Conservation (phyloP, 306 rosid genomes). For the Corylus avellana region DNA sequence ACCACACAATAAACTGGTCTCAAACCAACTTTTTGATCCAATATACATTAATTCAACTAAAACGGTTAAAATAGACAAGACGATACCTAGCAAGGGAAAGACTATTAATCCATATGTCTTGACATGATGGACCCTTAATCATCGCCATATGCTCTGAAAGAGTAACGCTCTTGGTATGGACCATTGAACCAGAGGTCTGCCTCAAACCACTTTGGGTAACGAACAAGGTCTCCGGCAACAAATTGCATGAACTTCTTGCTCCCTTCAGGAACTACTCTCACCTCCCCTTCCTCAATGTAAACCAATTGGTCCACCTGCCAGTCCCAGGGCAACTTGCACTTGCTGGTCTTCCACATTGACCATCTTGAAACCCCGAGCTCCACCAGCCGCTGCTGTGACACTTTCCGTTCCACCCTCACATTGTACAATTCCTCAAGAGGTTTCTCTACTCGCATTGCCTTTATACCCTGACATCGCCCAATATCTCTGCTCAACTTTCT, state of each 20-base stretch:
- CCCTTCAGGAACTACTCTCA: conserved; percentile 83
- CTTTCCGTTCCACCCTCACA: conserved; percentile 71
- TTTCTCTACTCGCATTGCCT: conserved; percentile 67
- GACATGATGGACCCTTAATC: conserved; percentile 32
- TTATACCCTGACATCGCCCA: conserved; percentile 32
- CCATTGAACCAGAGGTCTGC: conserved; percentile 91
- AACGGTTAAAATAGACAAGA: neutral
- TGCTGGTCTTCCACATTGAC: conserved; percentile 91
- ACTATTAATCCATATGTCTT: neutral
- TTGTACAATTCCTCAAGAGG: conserved; percentile 78
- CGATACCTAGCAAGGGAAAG: neutral
- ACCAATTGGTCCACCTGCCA: conserved; percentile 94
- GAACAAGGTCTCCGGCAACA: conserved; percentile 79
- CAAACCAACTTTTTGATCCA: neutral
- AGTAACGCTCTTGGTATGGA: conserved; percentile 82
- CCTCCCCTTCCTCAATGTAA: conserved; percentile 93
- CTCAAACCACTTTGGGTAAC: conserved; percentile 87
- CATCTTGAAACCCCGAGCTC: conserved; percentile 78
- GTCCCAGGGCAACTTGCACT: conserved; percentile 82
- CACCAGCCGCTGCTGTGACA: conserved; percentile 50
- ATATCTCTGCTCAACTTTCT: conserved; percentile 23
- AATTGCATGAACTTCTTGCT: conserved; percentile 78
- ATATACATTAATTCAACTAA: neutral
- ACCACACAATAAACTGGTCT: neutral
- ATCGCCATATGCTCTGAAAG: conserved; percentile 83